Conservation (phyloP, 495 filamentous ascomycete genomes). For the Clavariopsis aquatica region DNA sequence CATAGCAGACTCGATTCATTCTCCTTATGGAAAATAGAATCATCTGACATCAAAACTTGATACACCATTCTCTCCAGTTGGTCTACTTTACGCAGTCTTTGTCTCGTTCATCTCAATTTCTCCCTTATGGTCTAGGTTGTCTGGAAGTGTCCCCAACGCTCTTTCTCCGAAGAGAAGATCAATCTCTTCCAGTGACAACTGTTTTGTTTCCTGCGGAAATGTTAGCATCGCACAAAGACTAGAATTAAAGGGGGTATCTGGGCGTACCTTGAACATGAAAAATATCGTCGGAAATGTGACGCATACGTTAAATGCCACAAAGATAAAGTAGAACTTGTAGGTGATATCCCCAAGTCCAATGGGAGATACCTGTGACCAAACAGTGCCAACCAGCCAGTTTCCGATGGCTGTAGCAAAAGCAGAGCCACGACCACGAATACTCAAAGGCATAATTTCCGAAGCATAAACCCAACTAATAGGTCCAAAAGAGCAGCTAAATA, state of each 20-base stretch:
- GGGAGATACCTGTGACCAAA: conserved; percentile 61
- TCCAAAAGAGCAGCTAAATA: conserved; percentile 65
- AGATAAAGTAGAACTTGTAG: conserved; percentile 60
- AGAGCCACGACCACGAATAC: conserved; percentile 66
- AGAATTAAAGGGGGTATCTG: neutral
- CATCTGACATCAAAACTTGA: too few species aligned
- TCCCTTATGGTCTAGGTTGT: conserved; percentile 38
- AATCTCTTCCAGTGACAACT: conserved; percentile 58
- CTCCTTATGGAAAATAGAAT: too few species aligned
- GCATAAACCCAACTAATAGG: conserved; percentile 66
- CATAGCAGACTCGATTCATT: too few species aligned
- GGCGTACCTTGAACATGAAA: conserved; percentile 52
- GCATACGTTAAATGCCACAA: conserved; percentile 48
- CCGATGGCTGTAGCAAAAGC: conserved; percentile 75
- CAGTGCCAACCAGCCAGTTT: conserved; percentile 54
- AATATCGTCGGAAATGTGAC: conserved; percentile 48
- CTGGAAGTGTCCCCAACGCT: conserved; percentile 49
- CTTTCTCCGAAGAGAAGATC: conserved; percentile 57
- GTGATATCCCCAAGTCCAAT: conserved; percentile 56
- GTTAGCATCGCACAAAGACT: neutral
- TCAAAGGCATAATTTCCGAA: conserved; percentile 69
- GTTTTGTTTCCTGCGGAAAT: conserved; percentile 51
- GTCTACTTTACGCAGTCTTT: neutral
- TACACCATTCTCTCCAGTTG: too few species aligned
- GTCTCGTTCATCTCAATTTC: conserved; percentile 8